A percentile compares a stretch with the other conserved stretches of the same genome.
phyloP scores from a whole-genome alignment of 1,139 yeast species.

The Martiniozyma asiatica region DNA sequence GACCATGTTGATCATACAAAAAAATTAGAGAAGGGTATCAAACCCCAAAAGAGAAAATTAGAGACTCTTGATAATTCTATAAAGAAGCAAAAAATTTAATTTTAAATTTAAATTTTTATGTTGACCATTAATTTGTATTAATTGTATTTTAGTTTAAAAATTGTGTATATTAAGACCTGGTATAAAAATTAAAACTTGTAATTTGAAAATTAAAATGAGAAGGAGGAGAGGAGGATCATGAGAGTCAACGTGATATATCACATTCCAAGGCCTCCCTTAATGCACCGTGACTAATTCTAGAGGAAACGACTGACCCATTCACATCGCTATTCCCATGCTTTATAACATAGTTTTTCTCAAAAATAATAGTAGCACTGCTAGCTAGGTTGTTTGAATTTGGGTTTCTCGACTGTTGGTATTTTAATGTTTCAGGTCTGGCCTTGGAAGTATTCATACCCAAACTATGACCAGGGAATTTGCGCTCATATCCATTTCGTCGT shows the following conservation, averaged over 20 bases:
- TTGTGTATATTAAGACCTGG: too few relatives aligned
- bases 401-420: too few relatives aligned
- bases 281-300: conserved; percentile 30
- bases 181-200: too few relatives aligned
- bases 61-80: neutral
- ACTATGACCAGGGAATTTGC: too few relatives aligned
- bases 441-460: too few relatives aligned
- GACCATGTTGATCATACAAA: conserved; percentile 9
- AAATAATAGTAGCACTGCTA: conserved; percentile 32
- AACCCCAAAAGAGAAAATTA: neutral
- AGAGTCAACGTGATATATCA: conserved; percentile 3
- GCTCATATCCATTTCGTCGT: too few relatives aligned
- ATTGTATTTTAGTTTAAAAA: too few relatives aligned
- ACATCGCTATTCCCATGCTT: conserved; percentile 32
- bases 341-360: conserved; percentile 36
- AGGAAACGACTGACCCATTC: conserved; percentile 29
- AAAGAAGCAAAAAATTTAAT: neutral
- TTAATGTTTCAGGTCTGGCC: too few relatives aligned
- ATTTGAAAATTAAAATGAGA: conserved; percentile 8
- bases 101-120: too few relatives aligned
- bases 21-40: too few relatives aligned
- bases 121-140: too few relatives aligned
- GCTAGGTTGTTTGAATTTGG: conserved; percentile 16
- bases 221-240: conserved; percentile 1
- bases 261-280: conserved; percentile 31